Base-by-base conservation (phyloP, 352 stramenopile species). In the Globisporangium nodosum region DNA sequence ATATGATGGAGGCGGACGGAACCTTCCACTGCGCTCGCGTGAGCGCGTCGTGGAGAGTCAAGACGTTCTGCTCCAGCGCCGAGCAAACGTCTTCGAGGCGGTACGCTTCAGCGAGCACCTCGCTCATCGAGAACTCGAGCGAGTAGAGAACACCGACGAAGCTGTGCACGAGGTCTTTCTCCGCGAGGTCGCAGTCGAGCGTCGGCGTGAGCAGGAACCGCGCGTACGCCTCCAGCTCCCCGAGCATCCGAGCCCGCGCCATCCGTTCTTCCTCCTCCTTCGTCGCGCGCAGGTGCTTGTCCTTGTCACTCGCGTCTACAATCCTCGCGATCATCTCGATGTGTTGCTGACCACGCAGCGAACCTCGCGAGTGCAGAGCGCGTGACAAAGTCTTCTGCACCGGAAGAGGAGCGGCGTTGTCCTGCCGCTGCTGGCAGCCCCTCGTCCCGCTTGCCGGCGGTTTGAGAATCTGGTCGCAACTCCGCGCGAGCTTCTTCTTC, bases 71-170 rank as follows among this genome's bases (percentile, higher is more conserved):
- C 49, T 90, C 77, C 15, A 73, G 59, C 2, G 31, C 30, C 1
- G 54, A 49, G 27, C 78, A 90, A 46, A 69, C 37, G 27, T 71
- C 58, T 39, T 87, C 74, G 3, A 87, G 69, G 0, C 58, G 60
- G 30, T 64, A 59, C 0, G 68, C 76, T 49, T 84, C 69, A 4
- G 52, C 42, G 9, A 76, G 24, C 5, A 86, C 62, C 9, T 75
- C 73, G 5, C 72, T 56, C 2, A 70, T 30, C 0, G 66, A 39
- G 8, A 87, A 74, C 1, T 71, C 54, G 7, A 90, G 64, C 5
- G 74, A 85, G 43, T 76, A 88, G 1, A 90, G 56, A 40, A 88
- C 59, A 5, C 78, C 78, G 0, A 81, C 80, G 31, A 87, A 90
- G 30, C 59, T 86, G 7, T 75, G 76, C 0, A 88, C 71, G 0